Percentiles rank a stretch among this genome's conserved stretches.
These are phyloP conservation scores for Microcyclosporella mali DNA, from an alignment of 2,329 filamentous ascomycete species.

Conservation along the genomic window DNA sequence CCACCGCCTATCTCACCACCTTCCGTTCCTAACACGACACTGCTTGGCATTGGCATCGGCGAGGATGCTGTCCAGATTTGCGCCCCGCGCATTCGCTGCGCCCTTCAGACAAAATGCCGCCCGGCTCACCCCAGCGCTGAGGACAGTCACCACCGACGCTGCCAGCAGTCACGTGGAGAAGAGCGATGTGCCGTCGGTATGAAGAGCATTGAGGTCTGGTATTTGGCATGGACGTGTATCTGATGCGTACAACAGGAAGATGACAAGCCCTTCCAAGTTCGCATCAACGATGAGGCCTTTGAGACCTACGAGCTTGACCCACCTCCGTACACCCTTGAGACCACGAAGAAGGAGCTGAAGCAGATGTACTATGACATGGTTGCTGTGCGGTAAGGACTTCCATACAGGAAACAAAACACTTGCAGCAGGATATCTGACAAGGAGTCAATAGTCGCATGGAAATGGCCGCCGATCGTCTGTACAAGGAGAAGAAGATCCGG, in stretches of 20 bases:
- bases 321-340: slow-evolving; percentile 82
- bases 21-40: slow-evolving; percentile 3
- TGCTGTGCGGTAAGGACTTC: slow-evolving; percentile 64
- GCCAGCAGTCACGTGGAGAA: slow-evolving; percentile 85
- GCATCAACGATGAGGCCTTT: slow-evolving; percentile 96
- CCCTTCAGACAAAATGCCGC: slow-evolving; percentile 26
- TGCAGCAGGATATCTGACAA: slow-evolving; percentile 19
- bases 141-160: slow-evolving; percentile 90
- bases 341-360: slow-evolving; percentile 97
- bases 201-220: slow-evolving; percentile 20
- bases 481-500: slow-evolving; percentile 99
- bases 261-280: slow-evolving; percentile 86
- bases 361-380: slow-evolving; percentile 99
- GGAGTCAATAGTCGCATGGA: slow-evolving; percentile 76
- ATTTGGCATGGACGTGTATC: not conserved
- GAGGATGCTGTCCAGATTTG: slow-evolving; percentile 34
- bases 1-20: slow-evolving; percentile 4
- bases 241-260: slow-evolving; percentile 59
- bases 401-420: not conserved
- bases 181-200: slow-evolving; percentile 61
- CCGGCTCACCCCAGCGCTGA: slow-evolving; percentile 40
- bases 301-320: slow-evolving; percentile 99
- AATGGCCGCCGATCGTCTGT: slow-evolving; percentile 96
- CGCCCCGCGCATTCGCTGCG: slow-evolving; percentile 31
- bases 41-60: slow-evolving; percentile 3